Conservation (phyloP, 2,329 filamentous ascomycete genomes). For the Penicillium sp. region DNA sequence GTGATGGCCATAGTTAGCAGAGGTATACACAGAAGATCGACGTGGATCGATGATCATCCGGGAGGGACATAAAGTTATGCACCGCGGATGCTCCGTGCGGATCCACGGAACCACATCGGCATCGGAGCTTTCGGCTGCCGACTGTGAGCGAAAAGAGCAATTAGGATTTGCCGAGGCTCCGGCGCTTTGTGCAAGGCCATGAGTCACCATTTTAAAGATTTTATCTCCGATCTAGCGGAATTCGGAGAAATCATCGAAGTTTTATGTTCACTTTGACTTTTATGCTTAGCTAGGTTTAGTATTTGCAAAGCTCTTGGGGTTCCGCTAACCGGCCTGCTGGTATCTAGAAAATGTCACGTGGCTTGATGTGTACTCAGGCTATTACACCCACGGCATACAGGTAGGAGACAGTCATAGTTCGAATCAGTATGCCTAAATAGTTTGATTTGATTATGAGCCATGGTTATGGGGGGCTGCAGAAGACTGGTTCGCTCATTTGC, state of each 20-base stretch:
- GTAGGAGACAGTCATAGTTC: too few species aligned
- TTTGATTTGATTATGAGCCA: too few species aligned
- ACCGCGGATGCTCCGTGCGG: neutral
- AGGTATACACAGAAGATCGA: neutral
- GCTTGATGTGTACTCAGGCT: too few species aligned
- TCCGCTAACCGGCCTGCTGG: neutral
- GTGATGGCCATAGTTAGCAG: too few species aligned
- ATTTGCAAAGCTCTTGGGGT: neutral
- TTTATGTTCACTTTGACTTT: too few species aligned
- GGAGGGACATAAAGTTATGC: neutral
- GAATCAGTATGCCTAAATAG: too few species aligned
- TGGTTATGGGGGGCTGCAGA: too few species aligned
- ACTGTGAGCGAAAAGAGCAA: neutral
- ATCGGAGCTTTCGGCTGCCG: neutral
- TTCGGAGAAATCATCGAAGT: neutral
- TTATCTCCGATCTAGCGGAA: neutral
- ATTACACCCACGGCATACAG: too few species aligned
- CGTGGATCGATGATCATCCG: constrained; percentile 1
- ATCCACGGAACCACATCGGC: neutral
- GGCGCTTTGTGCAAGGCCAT: neutral
- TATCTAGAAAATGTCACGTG: neutral
- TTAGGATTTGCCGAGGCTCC: neutral
- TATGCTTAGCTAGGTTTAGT: neutral
- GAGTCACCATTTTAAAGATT: neutral
- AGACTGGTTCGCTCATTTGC: too few species aligned